These are phyloP conservation scores for Mallotus japonicus DNA, from an alignment of 441 rosid genomes.

Conservation along the genomic window DNA sequence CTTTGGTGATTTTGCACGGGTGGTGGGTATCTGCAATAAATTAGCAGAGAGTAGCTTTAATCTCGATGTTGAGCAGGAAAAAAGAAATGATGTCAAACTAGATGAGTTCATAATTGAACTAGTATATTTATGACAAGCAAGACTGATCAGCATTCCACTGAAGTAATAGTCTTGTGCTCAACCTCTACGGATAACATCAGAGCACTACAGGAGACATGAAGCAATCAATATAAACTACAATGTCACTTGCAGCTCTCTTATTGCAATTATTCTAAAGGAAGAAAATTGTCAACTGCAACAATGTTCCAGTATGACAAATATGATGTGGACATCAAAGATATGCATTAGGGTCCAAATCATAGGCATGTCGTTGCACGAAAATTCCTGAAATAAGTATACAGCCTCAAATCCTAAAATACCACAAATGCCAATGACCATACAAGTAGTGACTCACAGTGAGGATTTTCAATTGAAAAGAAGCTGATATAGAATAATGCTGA, in stretches of 20 bases:
- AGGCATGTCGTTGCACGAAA: background rate
- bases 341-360: background rate
- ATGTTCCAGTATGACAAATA: background rate
- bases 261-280: background rate
- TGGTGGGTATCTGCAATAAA: slow-evolving; percentile 64
- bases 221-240: background rate
- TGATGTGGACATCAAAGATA: background rate
- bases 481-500: background rate
- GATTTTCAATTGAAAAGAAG: slow-evolving; percentile 8
- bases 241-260: background rate
- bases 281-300: background rate
- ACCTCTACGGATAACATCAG: background rate
- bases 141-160: no score
- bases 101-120: no score
- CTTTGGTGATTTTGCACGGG: slow-evolving; percentile 82
- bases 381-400: background rate
- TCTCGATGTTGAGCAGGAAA: background rate
- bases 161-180: no score
- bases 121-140: no score
- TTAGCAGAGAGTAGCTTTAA: background rate
- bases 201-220: background rate
- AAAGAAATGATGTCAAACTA: no score
- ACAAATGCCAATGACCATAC: background rate
- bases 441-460: background rate
- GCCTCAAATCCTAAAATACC: background rate